Base-by-base conservation (phyloP, 768 basidiomycete species). In the Fibroporia radiculosa region DNA sequence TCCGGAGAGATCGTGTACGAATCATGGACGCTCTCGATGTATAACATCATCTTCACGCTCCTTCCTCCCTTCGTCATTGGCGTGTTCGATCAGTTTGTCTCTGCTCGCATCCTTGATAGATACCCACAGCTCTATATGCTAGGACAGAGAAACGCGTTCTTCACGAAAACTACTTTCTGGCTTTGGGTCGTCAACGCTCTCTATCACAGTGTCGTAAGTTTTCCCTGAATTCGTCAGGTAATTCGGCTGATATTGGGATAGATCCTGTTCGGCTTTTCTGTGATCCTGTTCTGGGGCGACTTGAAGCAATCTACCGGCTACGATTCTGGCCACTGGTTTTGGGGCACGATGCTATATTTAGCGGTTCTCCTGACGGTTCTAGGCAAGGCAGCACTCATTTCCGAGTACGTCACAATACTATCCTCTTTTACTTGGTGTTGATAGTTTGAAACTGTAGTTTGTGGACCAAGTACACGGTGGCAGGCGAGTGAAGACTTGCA, bases 381-480 rank as follows among this genome's bases (percentile, higher is more conserved):
- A 6, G 96, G 93, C 33, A 98, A 99, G 65, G 96, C 96, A 13
- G 95, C 95, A 0, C 65, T 99, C 48, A 85, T 98, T 34, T 98
- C 96, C 3, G 95, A 99, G 96, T 98, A 62, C 58, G 93, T 71
- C 40, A 3, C 27, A 24, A n/a, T n/a, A 12, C 26, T 40, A 18
- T 18, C 40, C 36, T 18, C 18, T 29, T 3, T 26, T 42, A 8
- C 20, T 23, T 22, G 6, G 6, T 19, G 26, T 23, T 27, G 39
- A 7, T 27, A 6, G 7, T 13, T 22, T 8, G 13, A 27, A 27
- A 20, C 38, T 40, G 25, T 44, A 7, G 20, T 35, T 44, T 99
- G n/a, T 99, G 96, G 96, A 99, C 96, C 0, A 98, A 98, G 61
- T 99, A 98, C 58, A 98, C 95, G 11, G 88, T 97, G 38, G 91